Evolutionary conservation across 1,284 basidiomycete species (phyloP), one percentile per base, ranked within the genome.

Genomic region (Thecaphora thlaspeos): DNA sequence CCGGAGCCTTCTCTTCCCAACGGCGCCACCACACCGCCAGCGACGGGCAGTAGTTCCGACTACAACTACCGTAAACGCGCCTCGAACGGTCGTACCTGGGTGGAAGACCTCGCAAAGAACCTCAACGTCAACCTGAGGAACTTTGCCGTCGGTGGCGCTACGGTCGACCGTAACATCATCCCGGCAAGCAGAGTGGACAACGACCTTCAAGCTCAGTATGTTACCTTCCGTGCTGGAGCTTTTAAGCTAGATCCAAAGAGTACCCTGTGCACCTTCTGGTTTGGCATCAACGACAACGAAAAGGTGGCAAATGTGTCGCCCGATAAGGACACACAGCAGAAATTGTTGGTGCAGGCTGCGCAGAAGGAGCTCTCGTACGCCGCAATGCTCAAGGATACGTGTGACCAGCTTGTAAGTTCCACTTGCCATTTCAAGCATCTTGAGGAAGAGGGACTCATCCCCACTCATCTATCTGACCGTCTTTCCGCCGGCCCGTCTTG

Each of bases 31-130:
- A 11, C 11, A 11, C 32, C 15, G 10, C 9, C 9, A 3, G 15
- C 32, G 7, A 34, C 11, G 11, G 32, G 32, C 32, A 14, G 10
- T 15, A 14, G 10, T 4, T 8, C 32, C 32, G 32, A 34, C 32
- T 34, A 14, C 15, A 7, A 14, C 10, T 34, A 34, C 32, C 10
- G 32, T 15, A 7, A 14, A 8, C 32, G 32, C 15, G 39, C 39
- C 19, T 40, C 39, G 7, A 40, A 40, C 39, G 39, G 39, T 19
- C 39, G 9, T 10, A 40, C 39, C n/a, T 40, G 39, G 39, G 39
- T 23, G 7, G 39, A 40, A 15, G 18, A 40, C 39, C n/a, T 40
- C 7, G 39, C 39, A 3, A 4, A 18, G 11, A 40, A 40, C n/a
- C 4, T 40, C 22, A 9, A 10, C 39, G 39, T 18, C 9, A 4